Base-by-base conservation (phyloP, 2,329 filamentous ascomycete genomes). In the Cordyceps cicadae region DNA sequence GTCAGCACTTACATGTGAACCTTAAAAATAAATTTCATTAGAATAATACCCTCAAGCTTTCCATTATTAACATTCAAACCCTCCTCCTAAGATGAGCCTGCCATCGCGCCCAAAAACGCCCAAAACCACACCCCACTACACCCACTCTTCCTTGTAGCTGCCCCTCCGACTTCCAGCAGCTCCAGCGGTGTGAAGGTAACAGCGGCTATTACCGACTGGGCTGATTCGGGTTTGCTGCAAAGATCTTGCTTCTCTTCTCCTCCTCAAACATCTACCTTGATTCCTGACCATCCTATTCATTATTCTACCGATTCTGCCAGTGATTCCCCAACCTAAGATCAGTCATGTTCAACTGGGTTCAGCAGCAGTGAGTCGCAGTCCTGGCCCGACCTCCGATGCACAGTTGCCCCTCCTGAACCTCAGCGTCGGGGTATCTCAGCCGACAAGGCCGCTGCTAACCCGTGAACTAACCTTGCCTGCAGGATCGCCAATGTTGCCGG, bases 271-370 rank as follows among this genome's bases (percentile, higher is more conserved):
- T 58, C 29, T 29, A 21, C 41, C 37, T 57, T 45, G 32, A 19
- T 26, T 32, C 45, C 9, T 43, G 34, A 34, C 14, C 45, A 48
- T 58, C 46, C 29, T 29, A 43, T 37, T 26, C 32, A 32, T 17
- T 9, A 17, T 32, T 12, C 29, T 41, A 21, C 37, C n/a, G 21
- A 21, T 29, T 24, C 8, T 26, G 26, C 34, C 19, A 24, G 48
- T 37, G 37, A 19, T 43, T 26, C 34, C 11, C 21, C 32, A 51
- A 7, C 58, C 58, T 39, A 54, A 37, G 32, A 39, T 15, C 58
- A 74, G 82, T 71, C 75, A 94, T 90, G 87, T 92, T 96, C 81
- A 94, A 91, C 81, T 97, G 92, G 92, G 87, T 92, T 69, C 94
- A 96, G 79, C 88, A 93, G 77, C 86, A 88, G 91, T 94, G 81